Evolutionary conservation across 176 grass and related monocot species (phyloP), one percentile per base, ranked within the genome.

Genomic region (Rhynchospora breviuscula): DNA sequence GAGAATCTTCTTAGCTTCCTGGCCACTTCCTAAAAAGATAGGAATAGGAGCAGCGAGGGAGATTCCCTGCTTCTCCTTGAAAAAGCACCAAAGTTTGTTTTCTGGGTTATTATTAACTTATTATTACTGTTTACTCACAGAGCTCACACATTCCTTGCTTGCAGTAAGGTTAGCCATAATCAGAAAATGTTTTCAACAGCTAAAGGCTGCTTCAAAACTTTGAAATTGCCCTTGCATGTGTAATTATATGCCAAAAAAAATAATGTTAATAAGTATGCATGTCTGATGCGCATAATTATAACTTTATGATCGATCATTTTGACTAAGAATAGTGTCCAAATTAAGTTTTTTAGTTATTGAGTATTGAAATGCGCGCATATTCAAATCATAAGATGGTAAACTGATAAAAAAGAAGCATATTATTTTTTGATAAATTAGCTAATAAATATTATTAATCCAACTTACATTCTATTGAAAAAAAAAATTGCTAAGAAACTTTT

Each of bases 1-100:
- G 84, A 79, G 92, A 98, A 91, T 98, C 93, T 99, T 85, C 85
- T 93, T 95, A 91, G 84, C 91, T 91, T 95, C 93, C 91, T 87
- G 75, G 79, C 88, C 93, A 93, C 89, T 93, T 98, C 85, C 96
- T 91, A 59, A 89, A 99, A 95, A 93, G 90, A 82, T 81, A 89
- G 81, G 80, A 77, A 85, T 72, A 90, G 88, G 63, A 95, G 89
- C 89, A 85, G 87, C 61, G 72, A 54, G 88, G 76, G 84, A 93
- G 95, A 98, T 94, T 98, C 95, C 85, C 88, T 65, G 72, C 47
- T 58, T 62, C 75, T 65, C 85, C 26, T 81, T 73, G 51, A 52
- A 74, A 15, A 52, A 79, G 44, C 76, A 23, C 69, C 64, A 67
- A 65, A 80, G 10, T 59, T 46, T 75, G 58, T 85, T 67, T 10